phyloP scores from a whole-genome alignment of 208 protist genomes.

The Leishmania aethiopica region DNA sequence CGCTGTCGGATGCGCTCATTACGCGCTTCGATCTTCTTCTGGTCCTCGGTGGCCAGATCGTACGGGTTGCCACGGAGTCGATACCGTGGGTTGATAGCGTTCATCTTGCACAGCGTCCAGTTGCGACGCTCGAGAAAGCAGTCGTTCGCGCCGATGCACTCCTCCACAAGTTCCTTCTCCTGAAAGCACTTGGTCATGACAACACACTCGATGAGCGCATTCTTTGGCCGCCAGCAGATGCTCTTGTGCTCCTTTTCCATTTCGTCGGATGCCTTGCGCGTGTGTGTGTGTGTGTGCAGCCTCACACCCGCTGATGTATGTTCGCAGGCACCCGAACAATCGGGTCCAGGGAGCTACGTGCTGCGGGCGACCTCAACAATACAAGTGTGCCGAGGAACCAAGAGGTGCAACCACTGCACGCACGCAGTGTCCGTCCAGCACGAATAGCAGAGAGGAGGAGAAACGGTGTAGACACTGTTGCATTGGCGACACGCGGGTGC shows the following conservation, averaged over 20 bases:
- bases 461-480: neutral
- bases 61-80: slow-evolving; percentile 88
- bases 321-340: neutral
- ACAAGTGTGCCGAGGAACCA: neutral
- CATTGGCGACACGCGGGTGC: neutral
- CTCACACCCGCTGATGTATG: neutral
- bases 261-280: neutral
- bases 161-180: slow-evolving; percentile 77
- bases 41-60: slow-evolving; percentile 85
- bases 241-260: slow-evolving; percentile 87
- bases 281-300: neutral
- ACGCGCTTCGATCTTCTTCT: slow-evolving; percentile 87
- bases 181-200: slow-evolving; percentile 89
- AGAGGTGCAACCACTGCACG: neutral
- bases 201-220: slow-evolving; percentile 86
- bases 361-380: neutral
- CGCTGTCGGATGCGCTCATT: slow-evolving; percentile 81
- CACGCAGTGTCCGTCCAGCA: neutral
- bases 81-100: slow-evolving; percentile 87
- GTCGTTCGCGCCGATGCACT: slow-evolving; percentile 77
- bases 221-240: slow-evolving; percentile 89
- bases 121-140: slow-evolving; percentile 87
- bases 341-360: neutral
- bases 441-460: neutral
- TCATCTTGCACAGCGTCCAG: slow-evolving; percentile 91